Conservation (phyloP, 352 stramenopile genomes). For the Blastocystis sp. region DNA sequence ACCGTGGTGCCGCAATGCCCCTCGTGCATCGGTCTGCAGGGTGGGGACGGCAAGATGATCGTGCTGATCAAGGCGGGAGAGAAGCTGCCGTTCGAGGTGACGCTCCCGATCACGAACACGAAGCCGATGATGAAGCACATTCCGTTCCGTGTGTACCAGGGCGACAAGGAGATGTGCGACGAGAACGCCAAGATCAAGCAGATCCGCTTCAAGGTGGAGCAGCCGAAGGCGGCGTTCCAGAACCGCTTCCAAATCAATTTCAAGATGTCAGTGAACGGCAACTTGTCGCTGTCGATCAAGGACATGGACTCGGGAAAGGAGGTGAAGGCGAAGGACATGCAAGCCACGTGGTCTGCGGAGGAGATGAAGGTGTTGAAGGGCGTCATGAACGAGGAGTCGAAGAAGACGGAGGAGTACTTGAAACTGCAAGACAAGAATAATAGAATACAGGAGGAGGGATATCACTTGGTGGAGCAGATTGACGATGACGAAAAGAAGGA, state of each 20-base stretch:
- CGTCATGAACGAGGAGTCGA: neutral
- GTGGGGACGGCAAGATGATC: neutral
- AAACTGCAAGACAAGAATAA: neutral
- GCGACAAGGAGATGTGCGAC: neutral
- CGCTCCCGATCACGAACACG: neutral
- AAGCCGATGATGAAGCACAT: neutral
- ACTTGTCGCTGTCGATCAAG: neutral
- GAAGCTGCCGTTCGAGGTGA: neutral
- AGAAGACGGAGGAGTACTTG: neutral
- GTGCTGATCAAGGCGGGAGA: neutral
- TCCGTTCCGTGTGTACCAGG: neutral
- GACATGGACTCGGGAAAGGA: neutral
- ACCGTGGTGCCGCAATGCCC: neutral
- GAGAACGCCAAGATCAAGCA: neutral
- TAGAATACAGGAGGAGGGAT: neutral
- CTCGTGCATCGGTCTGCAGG: neutral
- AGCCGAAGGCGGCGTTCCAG: neutral
- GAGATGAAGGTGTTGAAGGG: neutral
- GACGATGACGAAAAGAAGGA: neutral
- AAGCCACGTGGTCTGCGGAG: neutral
- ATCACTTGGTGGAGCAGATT: neutral
- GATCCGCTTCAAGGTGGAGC: neutral
- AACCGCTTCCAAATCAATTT: neutral
- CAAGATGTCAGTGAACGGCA: neutral
- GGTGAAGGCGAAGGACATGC: neutral